Evolutionary conservation across 2,329 filamentous ascomycete species (phyloP).

Genomic region (Graphium sp.): DNA sequence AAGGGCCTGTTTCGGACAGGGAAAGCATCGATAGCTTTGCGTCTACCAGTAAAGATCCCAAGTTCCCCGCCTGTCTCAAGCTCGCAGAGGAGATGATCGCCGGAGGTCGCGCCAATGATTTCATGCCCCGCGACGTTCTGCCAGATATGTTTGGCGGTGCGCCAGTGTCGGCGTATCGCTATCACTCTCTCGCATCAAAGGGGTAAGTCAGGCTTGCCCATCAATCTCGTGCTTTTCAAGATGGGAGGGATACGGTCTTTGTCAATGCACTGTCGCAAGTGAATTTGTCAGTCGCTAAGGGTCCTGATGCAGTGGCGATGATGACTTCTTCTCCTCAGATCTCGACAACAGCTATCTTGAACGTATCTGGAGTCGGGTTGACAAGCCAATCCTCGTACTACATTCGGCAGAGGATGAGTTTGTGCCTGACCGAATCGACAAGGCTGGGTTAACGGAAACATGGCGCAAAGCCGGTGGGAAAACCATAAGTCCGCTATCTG

Average conservation of each 20-base stretch:
- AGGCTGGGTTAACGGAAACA: conserved; percentile 33
- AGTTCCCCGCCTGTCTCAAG: conserved; percentile 26
- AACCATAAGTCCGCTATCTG: conserved; percentile 31
- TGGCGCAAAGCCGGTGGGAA: conserved; percentile 34
- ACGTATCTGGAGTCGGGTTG: conserved; percentile 48
- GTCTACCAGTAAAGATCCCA: conserved; percentile 10
- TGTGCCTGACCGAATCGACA: conserved; percentile 41
- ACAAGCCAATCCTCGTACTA: conserved; percentile 44
- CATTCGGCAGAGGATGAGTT: conserved; percentile 51
- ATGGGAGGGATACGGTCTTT: not conserved
- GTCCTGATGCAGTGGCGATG: conserved; percentile 38
- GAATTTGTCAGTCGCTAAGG: not conserved
- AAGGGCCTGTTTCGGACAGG: conserved; percentile 65
- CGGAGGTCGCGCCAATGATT: conserved; percentile 33
- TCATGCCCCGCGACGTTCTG: conserved; percentile 30
- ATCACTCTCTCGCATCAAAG: conserved; percentile 28
- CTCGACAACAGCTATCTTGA: conserved; percentile 37
- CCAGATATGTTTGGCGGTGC: conserved; percentile 17
- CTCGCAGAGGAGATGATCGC: conserved; percentile 36
- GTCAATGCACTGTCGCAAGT: not conserved
- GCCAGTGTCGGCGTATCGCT: conserved; percentile 34
- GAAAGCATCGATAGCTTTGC: conserved; percentile 38
- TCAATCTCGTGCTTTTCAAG: not conserved
- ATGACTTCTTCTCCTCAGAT: conserved; percentile 81
- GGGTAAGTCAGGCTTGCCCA: conserved; percentile 26